These are phyloP conservation scores for Gastrolobium villosum DNA, from an alignment of 306 rosid species.

Conservation along the genomic window DNA sequence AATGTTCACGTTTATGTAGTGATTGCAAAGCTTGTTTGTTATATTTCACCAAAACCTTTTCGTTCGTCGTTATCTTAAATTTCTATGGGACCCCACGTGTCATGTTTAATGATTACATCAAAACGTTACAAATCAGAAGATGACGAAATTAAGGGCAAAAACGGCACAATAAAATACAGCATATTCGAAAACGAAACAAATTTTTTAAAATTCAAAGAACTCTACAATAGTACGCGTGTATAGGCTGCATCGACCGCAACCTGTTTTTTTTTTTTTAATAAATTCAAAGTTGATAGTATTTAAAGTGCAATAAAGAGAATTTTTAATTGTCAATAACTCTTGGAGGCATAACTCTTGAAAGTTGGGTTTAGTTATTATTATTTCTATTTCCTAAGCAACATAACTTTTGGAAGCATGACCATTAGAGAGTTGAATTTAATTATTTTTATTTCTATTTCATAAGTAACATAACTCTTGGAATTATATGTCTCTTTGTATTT, in stretches of 20 bases:
- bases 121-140: constrained; percentile 25
- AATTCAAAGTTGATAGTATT: too few species aligned
- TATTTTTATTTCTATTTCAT: too few species aligned
- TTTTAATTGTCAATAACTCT: too few species aligned
- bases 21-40: background rate
- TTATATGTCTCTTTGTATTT: too few species aligned
- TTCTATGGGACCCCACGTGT: constrained; percentile 46
- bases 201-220: background rate
- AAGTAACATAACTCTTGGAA: too few species aligned
- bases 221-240: background rate
- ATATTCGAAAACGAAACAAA: background rate
- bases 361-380: too few species aligned
- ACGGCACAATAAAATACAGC: background rate
- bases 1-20: constrained; percentile 4
- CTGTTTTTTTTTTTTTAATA: too few species aligned
- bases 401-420: too few species aligned
- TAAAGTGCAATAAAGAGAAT: too few species aligned
- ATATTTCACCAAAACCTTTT: background rate
- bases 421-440: too few species aligned
- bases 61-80: background rate
- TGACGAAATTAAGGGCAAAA: constrained; percentile 32
- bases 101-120: constrained; percentile 34
- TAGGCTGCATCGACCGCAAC: constrained; percentile 37
- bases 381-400: too few species aligned
- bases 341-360: too few species aligned